Base-by-base conservation (phyloP, 345 rosid genomes). In the Theobroma cacao region DNA sequence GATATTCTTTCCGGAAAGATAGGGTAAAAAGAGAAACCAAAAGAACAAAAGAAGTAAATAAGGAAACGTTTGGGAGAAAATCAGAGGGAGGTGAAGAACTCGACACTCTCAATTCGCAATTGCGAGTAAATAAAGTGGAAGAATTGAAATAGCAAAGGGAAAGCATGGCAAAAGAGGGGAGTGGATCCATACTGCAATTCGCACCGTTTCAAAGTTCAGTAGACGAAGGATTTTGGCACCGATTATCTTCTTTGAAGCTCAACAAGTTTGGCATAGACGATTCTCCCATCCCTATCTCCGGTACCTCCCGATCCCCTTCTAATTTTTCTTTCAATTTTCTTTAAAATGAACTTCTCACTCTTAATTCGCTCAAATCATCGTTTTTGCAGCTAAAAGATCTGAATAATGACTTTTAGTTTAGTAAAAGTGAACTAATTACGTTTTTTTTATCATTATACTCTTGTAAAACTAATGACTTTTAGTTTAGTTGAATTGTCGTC, bases 221-320 rank as follows among this genome's bases (percentile, higher is more conserved):
- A 2, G 98, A 94, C 61, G 98, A 96, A 81, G 94, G 98, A 75
- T 94, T 96, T 84, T 96, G 98, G 99, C 98, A 92, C 68, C 84
- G 89, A 78, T 85, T 94, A 73, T 94, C 98, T 77, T 91, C 93
- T 78, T 41, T 92, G 84, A 94, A 94, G 84, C 98, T 96, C 81
- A 91, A 96, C 83, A 86, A 89, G 80, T 79, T 92, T 38, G 91
- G 98, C 80, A 87, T 96, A 82, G 98, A 94, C 75, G 98, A 96
- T 85, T 96, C 98, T 77, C 97, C 97, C 15, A 78, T 96, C 55
- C 82, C 90, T 56, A 86, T 96, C 85, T 80, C 93, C 34, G 98
- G 98, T 96, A 85, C 60, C 10, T 10, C 33, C 15, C 18, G 15
- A 63, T 56, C 36, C 58, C 20, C 11, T 28, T n/a, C n/a, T n/a